phyloP scores from a whole-genome alignment of 164 flowering plant genomes.

The Sedum album region DNA sequence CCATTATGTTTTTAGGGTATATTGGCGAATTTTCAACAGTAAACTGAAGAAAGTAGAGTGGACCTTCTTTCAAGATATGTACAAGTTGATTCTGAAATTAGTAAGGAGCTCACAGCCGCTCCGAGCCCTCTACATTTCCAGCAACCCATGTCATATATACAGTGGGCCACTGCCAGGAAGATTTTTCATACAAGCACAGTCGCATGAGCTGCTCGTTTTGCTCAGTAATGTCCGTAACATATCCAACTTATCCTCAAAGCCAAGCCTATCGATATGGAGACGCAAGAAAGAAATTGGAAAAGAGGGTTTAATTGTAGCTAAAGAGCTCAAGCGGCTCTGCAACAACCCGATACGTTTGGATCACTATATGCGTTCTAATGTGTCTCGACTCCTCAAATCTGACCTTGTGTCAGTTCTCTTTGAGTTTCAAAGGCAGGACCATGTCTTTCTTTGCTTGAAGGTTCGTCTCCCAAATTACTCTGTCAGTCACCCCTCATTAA shows the following conservation, averaged over 20 bases:
- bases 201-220: background rate
- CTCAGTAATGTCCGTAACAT: background rate
- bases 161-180: background rate
- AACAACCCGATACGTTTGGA: conserved; percentile 52
- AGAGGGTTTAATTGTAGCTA: conserved; percentile 70
- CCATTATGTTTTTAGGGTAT: background rate
- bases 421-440: conserved; percentile 87
- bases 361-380: conserved; percentile 50
- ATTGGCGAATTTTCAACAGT: background rate
- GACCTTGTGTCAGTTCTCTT: conserved; percentile 84
- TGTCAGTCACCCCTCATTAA: background rate
- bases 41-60: background rate
- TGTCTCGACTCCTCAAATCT: conserved; percentile 81
- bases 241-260: conserved; percentile 41
- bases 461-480: conserved; percentile 19
- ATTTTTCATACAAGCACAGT: background rate
- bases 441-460: conserved; percentile 80
- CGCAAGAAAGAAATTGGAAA: conserved; percentile 88
- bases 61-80: background rate
- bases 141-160: background rate
- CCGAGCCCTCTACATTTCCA: background rate
- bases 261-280: conserved; percentile 91
- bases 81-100: background rate
- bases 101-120: background rate
- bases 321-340: conserved; percentile 69